Base-by-base conservation (phyloP, 495 filamentous ascomycete species). In the Talaromyces proteolyticus region DNA sequence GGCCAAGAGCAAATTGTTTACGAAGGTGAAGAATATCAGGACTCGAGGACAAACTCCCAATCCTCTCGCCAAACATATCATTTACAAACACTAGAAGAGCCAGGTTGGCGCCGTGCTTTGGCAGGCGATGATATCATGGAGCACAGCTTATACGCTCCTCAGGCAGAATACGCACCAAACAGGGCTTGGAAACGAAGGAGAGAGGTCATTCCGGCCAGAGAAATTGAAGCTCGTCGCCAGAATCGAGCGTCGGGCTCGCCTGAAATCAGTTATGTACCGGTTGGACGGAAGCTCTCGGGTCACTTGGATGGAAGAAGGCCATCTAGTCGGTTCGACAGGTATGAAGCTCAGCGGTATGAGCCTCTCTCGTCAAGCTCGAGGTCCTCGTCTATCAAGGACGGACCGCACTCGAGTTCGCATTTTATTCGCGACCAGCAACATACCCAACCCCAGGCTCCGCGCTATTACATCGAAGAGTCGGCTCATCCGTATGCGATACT, bases 391-490 rank as follows among this genome's bases (percentile, higher is more conserved):
- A 38, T 49, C 43, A 38, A 51, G 34, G 45, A 53, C 25, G 38
- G 37, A 5, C 6, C 38, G 23, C 50, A 42, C 6, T 21, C 47
- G 3, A 59, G 54, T 41, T 47, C 50, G 21, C 29, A 42, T 41
- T 59, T 55, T 36, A 60, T 60, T 42, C 51, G 42, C 22, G 46
- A 55, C 12, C 48, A 56, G 20, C 36, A 34, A n/a, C 47, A 36
- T 24, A 12, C 12, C 18, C 47, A 49, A 8, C 4, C 36, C 17
- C 36, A 10, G 4, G 29, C 14, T 34, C 29, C 29, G 14, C 29
- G 29, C 14, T 34, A 34, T 34, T 34, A 34, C 14, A 14, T 34
- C 14, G 29, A 34, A 10, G 8, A 34, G 29, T 14, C 4, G 29
- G 8, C 29, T 34, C 29, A 14, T 34, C 14, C 29, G 29, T 34